Evolutionary conservation across 2,329 filamentous ascomycete species (phyloP).

Genomic region (Cryphonectria naterciae): DNA sequence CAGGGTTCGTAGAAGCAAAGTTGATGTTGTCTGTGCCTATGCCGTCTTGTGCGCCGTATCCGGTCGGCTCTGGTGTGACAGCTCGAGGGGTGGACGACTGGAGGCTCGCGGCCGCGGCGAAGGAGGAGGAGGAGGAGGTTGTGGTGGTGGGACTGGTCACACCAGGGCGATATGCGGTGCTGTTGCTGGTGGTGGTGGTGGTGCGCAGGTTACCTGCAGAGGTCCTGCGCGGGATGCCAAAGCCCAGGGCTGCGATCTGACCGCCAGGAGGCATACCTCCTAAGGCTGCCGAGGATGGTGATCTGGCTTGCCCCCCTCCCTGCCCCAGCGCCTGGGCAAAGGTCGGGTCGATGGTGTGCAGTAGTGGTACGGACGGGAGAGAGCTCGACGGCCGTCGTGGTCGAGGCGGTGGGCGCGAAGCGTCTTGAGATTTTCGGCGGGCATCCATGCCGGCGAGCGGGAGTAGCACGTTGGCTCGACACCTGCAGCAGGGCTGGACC

Average conservation of each 20-base stretch:
- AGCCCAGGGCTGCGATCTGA: constrained; percentile 1
- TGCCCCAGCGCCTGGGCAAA: constrained; percentile 18
- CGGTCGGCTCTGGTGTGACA: constrained; percentile 66
- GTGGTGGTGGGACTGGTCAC: constrained; percentile 20
- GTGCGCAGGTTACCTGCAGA: constrained; percentile 36
- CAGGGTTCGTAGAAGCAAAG: constrained; percentile 5
- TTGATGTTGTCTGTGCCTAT: constrained; percentile 31
- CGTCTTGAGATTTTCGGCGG: constrained; percentile 29
- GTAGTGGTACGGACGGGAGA: constrained; percentile 27
- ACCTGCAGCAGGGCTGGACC: constrained; percentile 21
- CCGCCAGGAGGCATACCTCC: constrained; percentile 19
- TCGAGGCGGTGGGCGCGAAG: constrained; percentile 27
- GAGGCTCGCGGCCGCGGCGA: neutral
- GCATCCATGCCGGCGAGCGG: constrained; percentile 29
- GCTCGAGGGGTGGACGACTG: constrained; percentile 52
- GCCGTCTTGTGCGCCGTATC: constrained; percentile 34
- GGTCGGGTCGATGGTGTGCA: constrained; percentile 26
- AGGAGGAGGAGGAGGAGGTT: neutral
- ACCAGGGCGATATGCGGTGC: constrained; percentile 35
- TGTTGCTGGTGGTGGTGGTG: neutral
- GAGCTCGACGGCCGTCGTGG: constrained; percentile 29
- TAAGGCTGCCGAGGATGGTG: constrained; percentile 15
- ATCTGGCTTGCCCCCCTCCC: constrained; percentile 15
- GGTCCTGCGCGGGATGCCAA: constrained; percentile 29
- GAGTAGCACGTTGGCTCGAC: constrained; percentile 15